Evolutionary conservation across 2,329 filamentous ascomycete species (phyloP), one percentile per base, ranked within the genome.

Genomic region (Ceratocystis destructans): DNA sequence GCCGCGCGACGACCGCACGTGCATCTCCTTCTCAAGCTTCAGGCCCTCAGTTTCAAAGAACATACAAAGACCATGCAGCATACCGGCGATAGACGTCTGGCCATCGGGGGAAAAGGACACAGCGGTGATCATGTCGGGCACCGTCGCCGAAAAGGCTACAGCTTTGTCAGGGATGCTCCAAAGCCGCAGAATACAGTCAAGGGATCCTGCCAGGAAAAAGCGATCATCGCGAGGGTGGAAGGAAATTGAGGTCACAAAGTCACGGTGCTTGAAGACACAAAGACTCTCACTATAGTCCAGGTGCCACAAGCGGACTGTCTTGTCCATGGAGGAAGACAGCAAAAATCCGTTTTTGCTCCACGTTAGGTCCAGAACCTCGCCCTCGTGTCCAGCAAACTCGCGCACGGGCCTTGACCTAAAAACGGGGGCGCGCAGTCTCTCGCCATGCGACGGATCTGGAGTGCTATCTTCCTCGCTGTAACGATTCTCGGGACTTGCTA

Each of bases 271-370:
- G 77, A 97, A 99, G 1, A 88, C 91, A 75, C 91, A 96, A 0
- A 99, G 79, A 72, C 91, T 96, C 72, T 97, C 92, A 2, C 82
- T 76, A 64, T 93, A 82, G 73, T 84, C 93, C 69, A 94, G 81
- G 75, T 99, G 94, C 93, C 94, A 99, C 61, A 99, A 76, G 15
- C 90, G 84, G 12, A 99, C 94, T 0, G 92, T 96, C 78, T 96
- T 96, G 74, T 99, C 94, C 91, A 97, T 96, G 0, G 92, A 96
- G 0, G 92, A 95, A 2, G 93, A 96, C 17, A 99, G 80, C 33
- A 99, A 76, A 71, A 99, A 99, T 74, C 96, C 96, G 76, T 99
- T 99, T 80, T 97, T 99, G 78, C 93, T 97, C 94, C 94, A 99
- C 74, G 90, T 96, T 68, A 99, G 75, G 73, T 96, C 93, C 70